Conservation (phyloP, 345 rosid species). For the Mallotus nudiflorus region DNA sequence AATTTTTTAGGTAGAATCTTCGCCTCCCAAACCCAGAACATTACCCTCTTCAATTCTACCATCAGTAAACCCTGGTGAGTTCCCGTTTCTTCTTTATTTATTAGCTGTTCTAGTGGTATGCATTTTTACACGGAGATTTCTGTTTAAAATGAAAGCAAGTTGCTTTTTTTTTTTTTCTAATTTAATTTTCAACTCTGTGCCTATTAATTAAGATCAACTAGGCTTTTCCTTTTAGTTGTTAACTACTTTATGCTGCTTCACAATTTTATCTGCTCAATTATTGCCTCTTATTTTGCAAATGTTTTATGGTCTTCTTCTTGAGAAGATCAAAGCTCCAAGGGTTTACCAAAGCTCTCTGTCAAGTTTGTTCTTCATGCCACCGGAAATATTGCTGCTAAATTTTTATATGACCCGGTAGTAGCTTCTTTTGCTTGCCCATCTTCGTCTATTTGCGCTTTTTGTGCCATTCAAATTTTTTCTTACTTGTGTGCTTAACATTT, state of each 20-base stretch:
- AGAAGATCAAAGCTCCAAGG: slow-evolving; percentile 43
- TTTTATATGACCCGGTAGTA: slow-evolving; percentile 60
- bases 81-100: slow-evolving; percentile 12
- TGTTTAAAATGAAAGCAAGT: not conserved
- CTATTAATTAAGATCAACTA: no score
- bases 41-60: slow-evolving; percentile 34
- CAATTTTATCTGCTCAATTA: not conserved
- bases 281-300: not conserved
- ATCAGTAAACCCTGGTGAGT: slow-evolving; percentile 47
- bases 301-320: slow-evolving; percentile 7
- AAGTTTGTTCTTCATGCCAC: slow-evolving; percentile 64
- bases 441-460: not conserved
- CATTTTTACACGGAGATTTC: not conserved
- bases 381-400: slow-evolving; percentile 79
- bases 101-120: not conserved
- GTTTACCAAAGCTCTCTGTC: slow-evolving; percentile 50
- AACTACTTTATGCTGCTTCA: not conserved
- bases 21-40: slow-evolving; percentile 26
- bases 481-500: not conserved
- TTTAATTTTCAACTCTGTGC: not conserved
- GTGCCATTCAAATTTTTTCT: slow-evolving; percentile 9
- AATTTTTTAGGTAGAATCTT: slow-evolving; percentile 46
- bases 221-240: not conserved
- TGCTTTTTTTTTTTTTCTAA: no score
- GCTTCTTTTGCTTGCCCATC: not conserved